phyloP scores from a whole-genome alignment of 768 basidiomycete genomes.

The Russula compacta region DNA sequence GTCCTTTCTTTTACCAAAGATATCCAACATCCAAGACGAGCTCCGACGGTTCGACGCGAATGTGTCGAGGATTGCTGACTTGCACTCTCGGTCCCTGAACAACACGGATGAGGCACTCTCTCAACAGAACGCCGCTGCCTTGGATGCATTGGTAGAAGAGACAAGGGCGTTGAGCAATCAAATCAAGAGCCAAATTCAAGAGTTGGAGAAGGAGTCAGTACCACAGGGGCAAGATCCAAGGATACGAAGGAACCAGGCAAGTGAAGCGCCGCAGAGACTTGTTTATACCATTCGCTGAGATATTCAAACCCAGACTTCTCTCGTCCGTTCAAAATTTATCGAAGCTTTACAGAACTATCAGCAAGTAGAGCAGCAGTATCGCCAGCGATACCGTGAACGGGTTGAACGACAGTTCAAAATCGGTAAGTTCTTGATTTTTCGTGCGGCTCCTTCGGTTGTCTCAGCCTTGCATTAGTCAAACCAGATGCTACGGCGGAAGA shows the following conservation, averaged over 20 bases:
- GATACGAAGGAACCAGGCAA: constrained; percentile 70
- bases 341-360: constrained; percentile 84
- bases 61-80: constrained; percentile 56
- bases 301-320: constrained; percentile 9
- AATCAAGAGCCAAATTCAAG: constrained; percentile 66
- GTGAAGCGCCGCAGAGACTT: constrained; percentile 6
- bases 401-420: constrained; percentile 86
- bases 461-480: constrained; percentile 48
- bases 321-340: constrained; percentile 46
- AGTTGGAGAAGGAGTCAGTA: constrained; percentile 56
- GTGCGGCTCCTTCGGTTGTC: not conserved
- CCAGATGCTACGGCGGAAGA: constrained; percentile 90
- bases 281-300: not conserved
- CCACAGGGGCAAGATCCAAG: constrained; percentile 58
- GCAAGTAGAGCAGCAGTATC: constrained; percentile 71
- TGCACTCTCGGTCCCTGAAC: constrained; percentile 68
- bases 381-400: constrained; percentile 68
- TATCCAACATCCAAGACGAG: constrained; percentile 65
- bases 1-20: constrained; percentile 34
- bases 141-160: constrained; percentile 62
- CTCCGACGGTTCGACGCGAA: constrained; percentile 61
- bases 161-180: constrained; percentile 61
- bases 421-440: constrained; percentile 34
- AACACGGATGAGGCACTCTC: constrained; percentile 63
- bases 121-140: constrained; percentile 49